Percentiles rank a stretch among this genome's conserved stretches.
phyloP scores from a whole-genome alignment of 305 asterid species.

The Ilex paraguariensis region DNA sequence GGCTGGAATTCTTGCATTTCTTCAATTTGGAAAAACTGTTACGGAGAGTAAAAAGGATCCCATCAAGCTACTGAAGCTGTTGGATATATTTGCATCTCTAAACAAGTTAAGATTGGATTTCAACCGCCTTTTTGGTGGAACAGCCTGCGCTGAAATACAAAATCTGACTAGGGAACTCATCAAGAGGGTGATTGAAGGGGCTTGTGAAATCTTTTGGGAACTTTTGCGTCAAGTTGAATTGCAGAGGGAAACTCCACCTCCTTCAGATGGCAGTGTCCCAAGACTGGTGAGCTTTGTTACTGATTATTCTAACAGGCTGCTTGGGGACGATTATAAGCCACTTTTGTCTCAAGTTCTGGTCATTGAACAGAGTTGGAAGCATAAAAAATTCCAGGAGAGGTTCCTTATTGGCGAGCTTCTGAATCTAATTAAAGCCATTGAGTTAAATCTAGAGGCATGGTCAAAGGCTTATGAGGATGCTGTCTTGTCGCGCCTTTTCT shows the following conservation, averaged over 20 bases:
- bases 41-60: constrained; percentile 96
- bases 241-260: constrained; percentile 83
- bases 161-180: constrained; percentile 77
- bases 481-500: constrained; percentile 43
- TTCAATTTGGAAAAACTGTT: constrained; percentile 80
- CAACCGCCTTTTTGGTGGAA: constrained; percentile 84
- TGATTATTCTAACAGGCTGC: constrained; percentile 80
- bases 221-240: constrained; percentile 82
- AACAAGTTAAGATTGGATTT: constrained; percentile 80
- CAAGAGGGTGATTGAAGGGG: constrained; percentile 75
- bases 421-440: constrained; percentile 61
- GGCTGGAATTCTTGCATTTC: constrained; percentile 80
- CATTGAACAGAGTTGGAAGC: constrained; percentile 90
- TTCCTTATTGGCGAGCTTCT: constrained; percentile 59
- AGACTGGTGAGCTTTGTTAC: constrained; percentile 74
- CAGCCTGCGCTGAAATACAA: constrained; percentile 82
- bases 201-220: constrained; percentile 94
- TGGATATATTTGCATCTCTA: constrained; percentile 78
- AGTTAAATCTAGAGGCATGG: constrained; percentile 75
- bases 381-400: constrained; percentile 65
- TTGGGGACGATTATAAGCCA: constrained; percentile 77
- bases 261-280: constrained; percentile 73
- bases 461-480: constrained; percentile 62
- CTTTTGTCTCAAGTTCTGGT: constrained; percentile 70
- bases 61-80: constrained; percentile 62